Evolutionary conservation across 257 asterid species (phyloP), one percentile per base, ranked within the genome.

Genomic region (Avicennia marina): DNA sequence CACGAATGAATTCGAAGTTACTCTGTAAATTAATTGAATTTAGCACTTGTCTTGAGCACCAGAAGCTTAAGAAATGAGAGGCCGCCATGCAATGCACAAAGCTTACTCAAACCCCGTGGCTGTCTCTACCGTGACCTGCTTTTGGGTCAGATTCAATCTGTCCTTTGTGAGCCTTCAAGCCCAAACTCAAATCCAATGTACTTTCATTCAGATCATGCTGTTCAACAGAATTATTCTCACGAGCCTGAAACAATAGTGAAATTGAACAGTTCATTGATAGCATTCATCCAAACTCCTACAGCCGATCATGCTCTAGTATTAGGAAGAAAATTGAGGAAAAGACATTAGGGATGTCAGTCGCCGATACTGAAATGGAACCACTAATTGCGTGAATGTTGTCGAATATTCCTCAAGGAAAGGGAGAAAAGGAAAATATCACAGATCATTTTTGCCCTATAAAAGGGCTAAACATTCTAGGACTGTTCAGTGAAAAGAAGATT

Each of bases 161-260:
- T 21, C 75, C 81, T 15, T 86, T 77, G 2, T 58, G 75, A 61
- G 70, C 75, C 19, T 83, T 89, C 81, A 81, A 82, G 42, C 89
- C 98, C 75, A 87, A 62, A 63, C 94, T 84, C 81, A 87, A 72
- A 69, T 85, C 96, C 72, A 87, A 60, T 3, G 95, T 74, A 75
- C 89, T 80, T 62, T 74, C 89, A 9, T 90, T 90, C 65, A 90
- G 78, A 78, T 90, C 96, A 20, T 87, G 96, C 32, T 88, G 72
- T 59, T 70, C 76, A 38, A 58, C 54, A 12, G 64, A 73, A 43
- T 56, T 72, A 40, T 44, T 64, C 53, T 62, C 75, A 1, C 57
- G 43, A 29, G 70, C 80, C 96, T 82, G 81, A 32, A 2, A 60
- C 40, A 68, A 33, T 46, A 56, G 36, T 39, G 43, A 15, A 61